A percentile compares a stretch with the other conserved stretches of the same genome.
Conservation (phyloP, 1,139 yeast species). For the Hemisphaericaspora xylanilytica region DNA sequence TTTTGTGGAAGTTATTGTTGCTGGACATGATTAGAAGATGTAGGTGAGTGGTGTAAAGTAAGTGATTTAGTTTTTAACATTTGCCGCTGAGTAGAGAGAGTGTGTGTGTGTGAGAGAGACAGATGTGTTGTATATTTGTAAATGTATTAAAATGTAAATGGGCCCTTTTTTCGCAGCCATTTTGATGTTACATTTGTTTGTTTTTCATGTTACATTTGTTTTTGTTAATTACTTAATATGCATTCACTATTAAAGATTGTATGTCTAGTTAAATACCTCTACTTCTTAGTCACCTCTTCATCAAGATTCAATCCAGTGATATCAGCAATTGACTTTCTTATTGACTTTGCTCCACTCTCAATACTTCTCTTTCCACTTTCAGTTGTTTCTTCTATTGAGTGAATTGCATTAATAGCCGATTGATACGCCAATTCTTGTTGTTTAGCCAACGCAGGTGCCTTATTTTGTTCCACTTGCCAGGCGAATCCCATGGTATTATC, state of each 20-base stretch:
- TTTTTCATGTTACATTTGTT: no score
- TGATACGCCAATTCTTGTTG: constrained; percentile 54
- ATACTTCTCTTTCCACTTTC: constrained; percentile 39
- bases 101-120: no score
- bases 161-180: no score
- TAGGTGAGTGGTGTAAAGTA: background rate
- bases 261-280: no score
- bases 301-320: constrained; percentile 69
- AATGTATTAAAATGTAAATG: no score
- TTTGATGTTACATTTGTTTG: no score
- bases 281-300: constrained; percentile 59
- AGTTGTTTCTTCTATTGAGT: constrained; percentile 39
- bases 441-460: constrained; percentile 64
- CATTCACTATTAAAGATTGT: no score
- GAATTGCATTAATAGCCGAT: constrained; percentile 47
- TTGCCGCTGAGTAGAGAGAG: no score
- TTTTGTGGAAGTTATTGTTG: background rate
- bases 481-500: constrained; percentile 58
- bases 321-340: constrained; percentile 52
- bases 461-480: constrained; percentile 64
- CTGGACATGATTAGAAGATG: background rate
- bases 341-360: constrained; percentile 37
- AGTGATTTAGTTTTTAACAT: background rate
- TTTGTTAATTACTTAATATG: background rate
- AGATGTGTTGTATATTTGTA: no score